These are phyloP conservation scores for Lipomyces japonicus DNA, from an alignment of 805 yeast species.

Conservation along the genomic window DNA sequence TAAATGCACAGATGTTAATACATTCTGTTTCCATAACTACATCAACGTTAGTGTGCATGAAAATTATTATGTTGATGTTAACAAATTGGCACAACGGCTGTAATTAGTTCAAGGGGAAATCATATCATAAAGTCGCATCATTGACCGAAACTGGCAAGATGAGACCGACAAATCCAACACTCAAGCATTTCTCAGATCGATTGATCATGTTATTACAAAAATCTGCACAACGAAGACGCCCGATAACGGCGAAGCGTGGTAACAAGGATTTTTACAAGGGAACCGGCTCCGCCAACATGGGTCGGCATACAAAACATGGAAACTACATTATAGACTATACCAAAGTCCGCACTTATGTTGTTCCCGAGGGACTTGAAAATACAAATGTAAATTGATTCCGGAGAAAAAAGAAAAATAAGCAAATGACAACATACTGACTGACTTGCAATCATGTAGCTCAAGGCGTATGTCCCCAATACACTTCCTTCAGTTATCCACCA, in stretches of 20 bases:
- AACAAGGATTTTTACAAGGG: constrained; percentile 94
- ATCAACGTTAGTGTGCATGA: too few relatives aligned
- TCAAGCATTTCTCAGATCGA: constrained; percentile 14
- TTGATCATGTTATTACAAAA: constrained; percentile 4
- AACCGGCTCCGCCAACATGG: constrained; percentile 92
- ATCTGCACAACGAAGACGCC: constrained; percentile 37
- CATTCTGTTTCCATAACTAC: too few relatives aligned
- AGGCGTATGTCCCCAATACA: constrained; percentile 73
- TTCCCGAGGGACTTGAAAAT: constrained; percentile 50
- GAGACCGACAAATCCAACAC: neutral
- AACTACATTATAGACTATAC: constrained; percentile 74
- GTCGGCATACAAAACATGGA: constrained; percentile 70
- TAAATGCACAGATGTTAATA: too few relatives aligned
- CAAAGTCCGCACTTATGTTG: constrained; percentile 86
- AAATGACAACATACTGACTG: constrained; percentile 3
- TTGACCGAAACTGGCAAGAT: too few relatives aligned
- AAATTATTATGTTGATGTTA: too few relatives aligned
- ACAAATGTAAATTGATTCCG: constrained; percentile 28
- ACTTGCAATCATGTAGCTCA: constrained; percentile 46
- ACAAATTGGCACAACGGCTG: too few relatives aligned
- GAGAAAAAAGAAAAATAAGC: neutral
- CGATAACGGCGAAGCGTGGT: constrained; percentile 89
- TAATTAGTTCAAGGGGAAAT: too few relatives aligned
- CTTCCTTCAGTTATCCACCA: constrained; percentile 66
- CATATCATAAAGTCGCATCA: too few relatives aligned